These are phyloP conservation scores for Claviceps paspali DNA, from an alignment of 2,329 filamentous ascomycete genomes.

Conservation along the genomic window DNA sequence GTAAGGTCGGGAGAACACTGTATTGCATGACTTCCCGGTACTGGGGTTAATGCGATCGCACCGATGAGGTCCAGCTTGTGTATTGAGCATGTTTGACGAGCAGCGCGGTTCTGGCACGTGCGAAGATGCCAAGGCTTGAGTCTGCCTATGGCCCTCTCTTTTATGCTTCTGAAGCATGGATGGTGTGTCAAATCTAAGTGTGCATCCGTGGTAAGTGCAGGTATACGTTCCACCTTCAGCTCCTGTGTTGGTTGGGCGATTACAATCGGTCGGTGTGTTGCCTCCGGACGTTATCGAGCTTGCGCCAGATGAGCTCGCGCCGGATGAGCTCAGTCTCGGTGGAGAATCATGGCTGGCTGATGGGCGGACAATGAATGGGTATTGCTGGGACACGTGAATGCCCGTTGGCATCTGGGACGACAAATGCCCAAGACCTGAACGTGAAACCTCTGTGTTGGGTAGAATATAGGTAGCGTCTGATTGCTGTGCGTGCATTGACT, in stretches of 20 bases:
- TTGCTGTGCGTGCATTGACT: constrained; percentile 13
- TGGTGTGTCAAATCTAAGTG: constrained; percentile 75
- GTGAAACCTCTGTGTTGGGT: constrained; percentile 1
- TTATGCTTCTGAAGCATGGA: constrained; percentile 87
- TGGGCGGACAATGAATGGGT: constrained; percentile 30
- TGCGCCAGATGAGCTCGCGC: constrained; percentile 29
- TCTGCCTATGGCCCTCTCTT: constrained; percentile 75
- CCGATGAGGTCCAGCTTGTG: constrained; percentile 82
- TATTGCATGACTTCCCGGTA: constrained; percentile 88
- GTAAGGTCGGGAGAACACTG: constrained; percentile 87
- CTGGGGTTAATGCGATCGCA: constrained; percentile 90
- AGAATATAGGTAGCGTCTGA: constrained; percentile 9
- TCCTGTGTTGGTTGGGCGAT: constrained; percentile 44
- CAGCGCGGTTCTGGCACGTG: constrained; percentile 21
- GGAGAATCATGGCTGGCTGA: constrained; percentile 19
- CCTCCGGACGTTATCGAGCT: constrained; percentile 25
- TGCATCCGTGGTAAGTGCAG: constrained; percentile 88
- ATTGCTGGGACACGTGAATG: constrained; percentile 33
- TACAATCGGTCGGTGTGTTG: constrained; percentile 19
- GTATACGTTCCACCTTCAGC: constrained; percentile 85
- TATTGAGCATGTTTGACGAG: constrained; percentile 51
- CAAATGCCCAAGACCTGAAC: constrained; percentile 9
- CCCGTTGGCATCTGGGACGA: constrained; percentile 21
- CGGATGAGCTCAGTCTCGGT: constrained; percentile 27
- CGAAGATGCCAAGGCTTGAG: constrained; percentile 27